phyloP scores from a whole-genome alignment of 192 early-diverging fungal species.

The Linderina pennispora region DNA sequence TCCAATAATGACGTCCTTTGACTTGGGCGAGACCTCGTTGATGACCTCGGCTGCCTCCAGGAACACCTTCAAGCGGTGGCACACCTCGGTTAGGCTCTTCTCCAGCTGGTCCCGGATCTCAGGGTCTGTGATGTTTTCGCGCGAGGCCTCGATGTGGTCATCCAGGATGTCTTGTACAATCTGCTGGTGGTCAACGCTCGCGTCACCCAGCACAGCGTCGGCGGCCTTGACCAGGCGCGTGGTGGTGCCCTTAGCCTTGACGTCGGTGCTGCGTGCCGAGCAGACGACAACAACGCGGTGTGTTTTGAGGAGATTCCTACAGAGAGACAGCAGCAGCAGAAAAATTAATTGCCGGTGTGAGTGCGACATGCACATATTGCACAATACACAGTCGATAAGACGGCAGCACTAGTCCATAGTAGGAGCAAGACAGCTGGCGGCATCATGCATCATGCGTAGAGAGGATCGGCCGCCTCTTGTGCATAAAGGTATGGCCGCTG shows the following conservation, averaged over 20 bases:
- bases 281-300: conserved; percentile 88
- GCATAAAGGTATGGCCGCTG: too few species aligned
- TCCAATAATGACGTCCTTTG: conserved; percentile 90
- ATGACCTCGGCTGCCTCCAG: conserved; percentile 93
- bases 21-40: conserved; percentile 94
- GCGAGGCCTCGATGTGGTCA: conserved; percentile 69
- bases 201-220: conserved; percentile 32
- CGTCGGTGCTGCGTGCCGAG: conserved; percentile 86
- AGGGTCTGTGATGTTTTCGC: conserved; percentile 47
- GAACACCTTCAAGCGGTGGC: conserved; percentile 72
- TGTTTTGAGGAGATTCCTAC: conserved; percentile 61
- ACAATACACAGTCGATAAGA: too few species aligned
- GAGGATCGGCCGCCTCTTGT: too few species aligned
- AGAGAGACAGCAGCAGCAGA: background rate
- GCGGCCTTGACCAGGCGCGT: conserved; percentile 54
- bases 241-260: conserved; percentile 89
- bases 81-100: conserved; percentile 69
- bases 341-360: too few species aligned
- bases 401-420: too few species aligned
- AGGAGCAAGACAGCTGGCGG: too few species aligned
- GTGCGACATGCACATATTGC: too few species aligned
- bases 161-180: conserved; percentile 79
- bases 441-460: too few species aligned
- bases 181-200: conserved; percentile 50
- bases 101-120: conserved; percentile 50